Conservation (phyloP, 73 alveolate genomes). For the Paramecium octaurelia region DNA sequence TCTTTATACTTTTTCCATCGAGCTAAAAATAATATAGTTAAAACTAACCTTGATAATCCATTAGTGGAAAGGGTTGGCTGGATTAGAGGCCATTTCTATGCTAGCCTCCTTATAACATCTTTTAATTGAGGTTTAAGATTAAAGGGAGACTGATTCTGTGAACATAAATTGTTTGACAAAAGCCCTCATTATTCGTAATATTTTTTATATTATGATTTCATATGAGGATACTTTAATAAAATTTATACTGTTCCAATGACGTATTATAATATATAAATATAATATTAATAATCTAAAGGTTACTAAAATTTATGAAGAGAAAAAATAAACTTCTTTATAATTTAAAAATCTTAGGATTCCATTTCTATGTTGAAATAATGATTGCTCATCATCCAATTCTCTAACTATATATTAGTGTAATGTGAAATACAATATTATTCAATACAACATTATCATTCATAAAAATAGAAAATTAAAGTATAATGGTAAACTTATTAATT, state of each 20-base stretch:
- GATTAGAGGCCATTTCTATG: background rate
- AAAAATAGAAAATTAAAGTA: background rate
- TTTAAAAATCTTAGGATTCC: background rate
- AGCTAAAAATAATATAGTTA: background rate
- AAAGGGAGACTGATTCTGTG: background rate
- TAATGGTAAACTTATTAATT: background rate
- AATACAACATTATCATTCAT: too few relatives aligned
- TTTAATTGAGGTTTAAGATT: background rate
- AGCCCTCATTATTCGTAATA: background rate
- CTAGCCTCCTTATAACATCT: background rate
- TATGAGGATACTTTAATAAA: background rate
- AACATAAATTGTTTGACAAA: background rate
- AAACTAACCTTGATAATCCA: constrained; percentile 9
- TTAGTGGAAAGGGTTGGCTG: background rate
- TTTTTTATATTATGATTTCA: background rate
- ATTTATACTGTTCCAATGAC: background rate
- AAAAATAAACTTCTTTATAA: background rate
- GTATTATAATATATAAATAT: background rate
- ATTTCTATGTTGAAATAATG: background rate
- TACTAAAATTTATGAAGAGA: background rate
- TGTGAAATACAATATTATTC: too few relatives aligned
- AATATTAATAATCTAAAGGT: background rate
- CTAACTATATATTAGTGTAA: background rate
- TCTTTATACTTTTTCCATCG: background rate
- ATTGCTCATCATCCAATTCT: background rate